Evolutionary conservation across 345 rosid species (phyloP).

Genomic region (Eucalyptus microcorys): DNA sequence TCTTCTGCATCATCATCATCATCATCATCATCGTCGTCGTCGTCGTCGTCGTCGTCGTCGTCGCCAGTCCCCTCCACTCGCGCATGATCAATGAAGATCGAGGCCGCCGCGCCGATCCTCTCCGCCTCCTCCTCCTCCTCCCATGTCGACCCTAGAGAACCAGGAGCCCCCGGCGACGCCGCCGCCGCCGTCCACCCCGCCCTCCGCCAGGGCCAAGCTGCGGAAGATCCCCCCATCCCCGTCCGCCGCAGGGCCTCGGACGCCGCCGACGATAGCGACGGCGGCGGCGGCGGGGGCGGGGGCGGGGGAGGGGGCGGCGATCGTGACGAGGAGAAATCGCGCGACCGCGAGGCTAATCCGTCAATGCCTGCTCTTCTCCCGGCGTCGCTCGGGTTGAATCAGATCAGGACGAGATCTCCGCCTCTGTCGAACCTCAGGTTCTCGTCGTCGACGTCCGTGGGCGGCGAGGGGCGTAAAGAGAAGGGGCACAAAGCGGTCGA

Average conservation of each 20-base stretch:
- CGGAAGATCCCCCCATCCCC: constrained; percentile 60
- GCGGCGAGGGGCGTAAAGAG: constrained; percentile 1
- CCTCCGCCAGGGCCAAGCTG: constrained; percentile 25
- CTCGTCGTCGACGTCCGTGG: constrained; percentile 22
- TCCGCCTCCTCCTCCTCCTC: background rate
- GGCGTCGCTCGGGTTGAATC: constrained; percentile 61
- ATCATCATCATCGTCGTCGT: background rate
- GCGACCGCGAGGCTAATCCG: background rate
- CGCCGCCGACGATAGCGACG: background rate
- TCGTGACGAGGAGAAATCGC: background rate
- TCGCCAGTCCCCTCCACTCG: background rate
- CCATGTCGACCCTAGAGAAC: background rate
- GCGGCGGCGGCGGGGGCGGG: background rate
- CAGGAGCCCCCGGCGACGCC: background rate
- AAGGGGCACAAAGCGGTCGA: background rate
- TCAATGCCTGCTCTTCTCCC: constrained; percentile 25
- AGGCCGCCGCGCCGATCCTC: background rate
- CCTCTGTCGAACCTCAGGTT: constrained; percentile 47
- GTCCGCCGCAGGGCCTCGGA: constrained; percentile 5
- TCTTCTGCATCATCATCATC: background rate
- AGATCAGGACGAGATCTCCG: constrained; percentile 65
- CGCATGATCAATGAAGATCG: background rate
- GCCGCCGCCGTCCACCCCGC: constrained; percentile 1
- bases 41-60: no score
- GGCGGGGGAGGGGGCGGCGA: background rate